Base-by-base conservation (phyloP, 1,139 yeast species). In the Saccharomyces hybrid region DNA sequence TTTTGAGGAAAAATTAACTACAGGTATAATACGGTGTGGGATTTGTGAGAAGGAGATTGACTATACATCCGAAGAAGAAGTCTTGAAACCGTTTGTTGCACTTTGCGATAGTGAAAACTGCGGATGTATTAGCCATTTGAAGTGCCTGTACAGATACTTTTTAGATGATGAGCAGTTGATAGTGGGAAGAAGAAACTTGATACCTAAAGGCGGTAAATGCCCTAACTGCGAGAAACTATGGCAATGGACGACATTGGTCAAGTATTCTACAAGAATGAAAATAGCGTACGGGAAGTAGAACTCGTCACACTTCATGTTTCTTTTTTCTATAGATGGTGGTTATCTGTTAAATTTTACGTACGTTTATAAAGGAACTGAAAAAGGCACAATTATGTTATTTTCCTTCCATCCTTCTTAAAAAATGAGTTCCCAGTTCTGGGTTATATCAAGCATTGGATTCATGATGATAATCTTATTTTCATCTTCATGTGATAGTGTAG, bases 361-460 rank as follows among this genome's bases (percentile, higher is more conserved):
- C 19, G 19, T 38, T 9, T 38, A 5, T 49, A 26, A 52, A 44
- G 49, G 14, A n/a, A n/a, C 48, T 38, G 16, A 11, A 49, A 42
- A 11, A 16, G 24, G 12, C 24, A 16, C 9, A 38, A 38, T 7
- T 2, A 3, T 14, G 4, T 4, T 12, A 9, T 7, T 14, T 26
- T 51, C 7, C 26, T 11, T 48, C 24, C 21, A 34, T 19, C 16
- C 38, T 24, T 8, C 3, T 48, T 57, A 63, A 42, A 71, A 58
- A 21, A 57, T 54, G 48, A 82, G 69, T 12, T 60, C 64, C 88
- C 89, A 87, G 44, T 73, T 71, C n/a, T 71, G 57, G 55, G 77
- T 77, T 50, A 86, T 68, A 9, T 65, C 59, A 51, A 86, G 73
- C 12, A 68, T 66, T 8, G 95, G 90, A 60, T 82, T 80, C 57